These are phyloP conservation scores for Fusarium buxicola DNA, from an alignment of 2,329 filamentous ascomycete species.

Conservation along the genomic window DNA sequence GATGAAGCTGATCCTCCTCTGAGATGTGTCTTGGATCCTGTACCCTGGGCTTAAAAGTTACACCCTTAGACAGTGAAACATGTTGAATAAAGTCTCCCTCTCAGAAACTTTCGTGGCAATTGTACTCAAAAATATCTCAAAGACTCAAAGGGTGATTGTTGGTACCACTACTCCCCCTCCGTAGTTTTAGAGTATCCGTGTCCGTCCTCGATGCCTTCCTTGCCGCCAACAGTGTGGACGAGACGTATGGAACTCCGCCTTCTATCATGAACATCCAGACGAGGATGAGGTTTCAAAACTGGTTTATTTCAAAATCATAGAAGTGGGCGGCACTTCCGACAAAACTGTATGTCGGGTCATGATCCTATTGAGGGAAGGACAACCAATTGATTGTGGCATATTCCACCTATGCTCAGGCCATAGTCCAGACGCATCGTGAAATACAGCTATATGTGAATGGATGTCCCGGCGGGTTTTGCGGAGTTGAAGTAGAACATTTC, in stretches of 20 bases:
- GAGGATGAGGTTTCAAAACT: neutral
- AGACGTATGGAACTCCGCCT: neutral
- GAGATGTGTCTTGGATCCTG: too few species aligned
- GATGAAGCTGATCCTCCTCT: too few species aligned
- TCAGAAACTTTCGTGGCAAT: too few species aligned
- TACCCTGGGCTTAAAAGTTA: too few species aligned
- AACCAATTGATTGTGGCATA: neutral
- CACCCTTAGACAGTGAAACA: too few species aligned
- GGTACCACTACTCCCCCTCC: neutral
- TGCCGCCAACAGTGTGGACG: neutral
- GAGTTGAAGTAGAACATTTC: neutral
- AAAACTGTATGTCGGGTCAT: neutral
- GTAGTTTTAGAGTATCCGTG: neutral
- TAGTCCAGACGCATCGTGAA: neutral
- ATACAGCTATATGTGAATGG: neutral
- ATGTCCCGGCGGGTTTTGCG: neutral
- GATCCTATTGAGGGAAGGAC: neutral
- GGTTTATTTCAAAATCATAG: neutral
- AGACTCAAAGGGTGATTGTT: neutral
- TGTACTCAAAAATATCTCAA: too few species aligned
- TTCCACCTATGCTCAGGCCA: neutral
- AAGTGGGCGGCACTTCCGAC: neutral
- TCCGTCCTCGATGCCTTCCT: neutral
- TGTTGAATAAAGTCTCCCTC: too few species aligned
- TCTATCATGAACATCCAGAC: neutral